These are phyloP conservation scores for Powellomyces hirtus DNA, from an alignment of 192 early-diverging fungal genomes.

Conservation along the genomic window DNA sequence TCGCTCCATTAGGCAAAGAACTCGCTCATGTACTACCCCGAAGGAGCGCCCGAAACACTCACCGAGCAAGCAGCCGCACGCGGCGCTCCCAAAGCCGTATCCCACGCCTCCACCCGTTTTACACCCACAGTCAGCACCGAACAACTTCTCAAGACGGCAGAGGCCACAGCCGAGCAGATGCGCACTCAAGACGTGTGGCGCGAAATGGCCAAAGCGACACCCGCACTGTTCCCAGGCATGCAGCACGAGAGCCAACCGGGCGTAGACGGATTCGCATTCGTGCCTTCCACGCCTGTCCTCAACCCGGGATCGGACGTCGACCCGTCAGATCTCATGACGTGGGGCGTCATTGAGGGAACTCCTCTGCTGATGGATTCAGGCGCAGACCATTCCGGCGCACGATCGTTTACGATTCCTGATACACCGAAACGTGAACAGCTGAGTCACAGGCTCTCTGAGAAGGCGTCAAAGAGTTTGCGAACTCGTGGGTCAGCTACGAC, in stretches of 20 bases:
- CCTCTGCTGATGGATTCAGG: constrained; percentile 64
- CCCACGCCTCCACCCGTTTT: constrained; percentile 61
- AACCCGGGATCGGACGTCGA: constrained; percentile 62
- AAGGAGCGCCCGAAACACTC: constrained; percentile 46
- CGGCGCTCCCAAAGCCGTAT: constrained; percentile 59
- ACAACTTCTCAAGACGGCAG: constrained; percentile 11
- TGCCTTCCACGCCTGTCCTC: constrained; percentile 66
- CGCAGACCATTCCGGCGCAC: constrained; percentile 33
- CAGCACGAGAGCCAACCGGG: background rate
- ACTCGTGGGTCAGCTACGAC: background rate
- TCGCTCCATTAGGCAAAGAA: constrained; percentile 52
- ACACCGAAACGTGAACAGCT: constrained; percentile 53
- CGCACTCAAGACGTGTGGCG: constrained; percentile 45
- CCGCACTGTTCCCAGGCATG: constrained; percentile 38
- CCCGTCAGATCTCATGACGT: constrained; percentile 74
- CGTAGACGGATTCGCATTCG: constrained; percentile 58
- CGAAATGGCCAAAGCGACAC: constrained; percentile 52
- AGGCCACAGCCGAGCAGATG: constrained; percentile 26
- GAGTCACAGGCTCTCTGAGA: constrained; percentile 10
- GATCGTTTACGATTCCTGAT: constrained; percentile 56
- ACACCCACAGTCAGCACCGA: constrained; percentile 33
- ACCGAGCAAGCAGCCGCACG: constrained; percentile 40
- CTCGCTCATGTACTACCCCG: constrained; percentile 71
- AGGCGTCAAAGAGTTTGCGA: constrained; percentile 1
- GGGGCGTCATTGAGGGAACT: constrained; percentile 80